These are phyloP conservation scores for Aciculosporium take DNA, from an alignment of 2,329 filamentous ascomycete species.

Conservation along the genomic window DNA sequence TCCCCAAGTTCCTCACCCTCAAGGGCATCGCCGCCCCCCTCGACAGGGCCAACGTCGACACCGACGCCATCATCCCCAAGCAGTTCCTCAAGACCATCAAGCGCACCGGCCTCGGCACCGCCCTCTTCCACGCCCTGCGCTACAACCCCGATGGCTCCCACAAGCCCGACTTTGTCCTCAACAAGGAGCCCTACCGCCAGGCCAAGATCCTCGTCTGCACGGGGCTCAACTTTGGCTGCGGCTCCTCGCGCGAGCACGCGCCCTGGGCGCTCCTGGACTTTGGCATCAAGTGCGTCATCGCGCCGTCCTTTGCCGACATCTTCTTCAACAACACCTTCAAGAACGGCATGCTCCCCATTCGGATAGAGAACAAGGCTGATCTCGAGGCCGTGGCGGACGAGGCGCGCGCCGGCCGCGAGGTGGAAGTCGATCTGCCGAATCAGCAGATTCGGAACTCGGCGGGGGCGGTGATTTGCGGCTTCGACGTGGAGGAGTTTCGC, in stretches of 20 bases:
- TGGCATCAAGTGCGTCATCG: conserved; percentile 87
- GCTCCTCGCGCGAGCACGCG: conserved; percentile 83
- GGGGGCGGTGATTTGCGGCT: conserved; percentile 60
- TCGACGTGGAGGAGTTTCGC: conserved; percentile 84
- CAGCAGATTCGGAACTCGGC: conserved; percentile 66
- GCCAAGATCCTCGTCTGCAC: conserved; percentile 86
- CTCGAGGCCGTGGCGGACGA: conserved; percentile 61
- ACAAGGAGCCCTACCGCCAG: conserved; percentile 71
- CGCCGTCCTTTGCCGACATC: conserved; percentile 61
- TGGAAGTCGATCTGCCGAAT: conserved; percentile 79
- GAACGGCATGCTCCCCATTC: conserved; percentile 92
- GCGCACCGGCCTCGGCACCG: conserved; percentile 78
- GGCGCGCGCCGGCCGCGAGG: conserved; percentile 63
- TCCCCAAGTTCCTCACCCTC: conserved; percentile 70
- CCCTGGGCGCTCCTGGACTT: conserved; percentile 96
- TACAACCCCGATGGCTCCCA: conserved; percentile 61
- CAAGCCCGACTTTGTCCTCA: conserved; percentile 74
- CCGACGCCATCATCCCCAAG: conserved; percentile 98
- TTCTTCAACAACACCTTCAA: conserved; percentile 99
- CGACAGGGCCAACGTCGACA: conserved; percentile 84
- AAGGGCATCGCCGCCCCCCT: conserved; percentile 81
- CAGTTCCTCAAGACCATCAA: conserved; percentile 99
- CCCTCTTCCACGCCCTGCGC: conserved; percentile 75
- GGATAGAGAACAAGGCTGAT: conserved; percentile 51
- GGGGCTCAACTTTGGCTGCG: conserved; percentile 90